These are phyloP conservation scores for Blastobotrys petasosporus DNA, from an alignment of 1,139 yeast species.

Conservation along the genomic window DNA sequence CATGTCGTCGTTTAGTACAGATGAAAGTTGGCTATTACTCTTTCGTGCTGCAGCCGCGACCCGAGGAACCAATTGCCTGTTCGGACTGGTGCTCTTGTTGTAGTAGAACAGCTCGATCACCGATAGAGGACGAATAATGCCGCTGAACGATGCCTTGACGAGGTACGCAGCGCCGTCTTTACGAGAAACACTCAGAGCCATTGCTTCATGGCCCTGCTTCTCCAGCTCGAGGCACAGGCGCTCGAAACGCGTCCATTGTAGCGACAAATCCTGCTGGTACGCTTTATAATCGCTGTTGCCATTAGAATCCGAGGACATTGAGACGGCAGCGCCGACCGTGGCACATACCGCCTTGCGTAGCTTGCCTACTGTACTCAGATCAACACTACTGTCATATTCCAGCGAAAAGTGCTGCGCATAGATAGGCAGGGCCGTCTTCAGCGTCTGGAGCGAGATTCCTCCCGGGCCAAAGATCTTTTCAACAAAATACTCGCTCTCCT, in stretches of 20 bases:
- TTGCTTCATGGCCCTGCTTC: conserved; percentile 52
- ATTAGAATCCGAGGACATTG: conserved; percentile 14
- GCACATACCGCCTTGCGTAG: conserved; percentile 25
- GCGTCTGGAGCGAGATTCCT: conserved; percentile 40
- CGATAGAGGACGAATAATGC: conserved; percentile 21
- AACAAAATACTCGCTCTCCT: conserved; percentile 37
- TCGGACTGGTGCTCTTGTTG: conserved; percentile 22
- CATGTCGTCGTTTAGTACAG: conserved; percentile 2
- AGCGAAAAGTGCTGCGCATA: conserved; percentile 30
- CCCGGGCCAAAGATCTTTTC: conserved; percentile 45
- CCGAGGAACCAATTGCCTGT: conserved; percentile 10
- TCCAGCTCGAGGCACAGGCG: conserved; percentile 62
- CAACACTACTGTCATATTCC: not conserved
- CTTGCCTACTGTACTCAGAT: conserved; percentile 10
- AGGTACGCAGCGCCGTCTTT: conserved; percentile 17
- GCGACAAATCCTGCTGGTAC: conserved; percentile 30
- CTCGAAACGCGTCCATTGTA: conserved; percentile 56
- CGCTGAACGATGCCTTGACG: conserved; percentile 21
- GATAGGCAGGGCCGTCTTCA: conserved; percentile 40
- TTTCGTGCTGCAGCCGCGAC: conserved; percentile 1
- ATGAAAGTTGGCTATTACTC: too few species aligned
- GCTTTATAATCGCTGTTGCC: conserved; percentile 19
- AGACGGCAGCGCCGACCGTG: conserved; percentile 29
- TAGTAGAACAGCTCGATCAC: conserved; percentile 21
- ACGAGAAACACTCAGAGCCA: conserved; percentile 35